Percentiles rank a stretch among this genome's conserved stretches.
phyloP scores from a whole-genome alignment of 805 yeast species.

The Komagataella populi region DNA sequence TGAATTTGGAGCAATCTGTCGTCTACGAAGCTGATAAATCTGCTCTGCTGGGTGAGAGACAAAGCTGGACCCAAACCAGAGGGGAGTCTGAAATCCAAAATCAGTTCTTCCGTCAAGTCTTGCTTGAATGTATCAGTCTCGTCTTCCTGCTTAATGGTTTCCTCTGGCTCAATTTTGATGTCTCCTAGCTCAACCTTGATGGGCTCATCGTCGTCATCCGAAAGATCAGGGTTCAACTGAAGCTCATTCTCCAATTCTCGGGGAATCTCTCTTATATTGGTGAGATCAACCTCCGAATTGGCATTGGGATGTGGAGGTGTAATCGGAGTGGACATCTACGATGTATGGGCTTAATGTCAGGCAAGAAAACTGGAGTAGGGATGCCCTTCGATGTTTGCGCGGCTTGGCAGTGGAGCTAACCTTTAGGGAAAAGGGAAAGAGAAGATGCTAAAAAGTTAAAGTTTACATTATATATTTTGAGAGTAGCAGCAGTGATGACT shows the following conservation, averaged over 20 bases:
- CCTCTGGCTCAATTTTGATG: neutral
- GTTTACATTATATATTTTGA: neutral
- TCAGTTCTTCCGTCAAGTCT: neutral
- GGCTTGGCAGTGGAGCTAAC: neutral
- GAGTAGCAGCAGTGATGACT: neutral
- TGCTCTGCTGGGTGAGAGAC: slow-evolving; percentile 36
- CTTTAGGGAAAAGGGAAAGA: neutral
- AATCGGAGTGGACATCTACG: slow-evolving; percentile 5
- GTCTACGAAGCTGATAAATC: slow-evolving; percentile 41
- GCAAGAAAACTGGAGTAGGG: neutral
- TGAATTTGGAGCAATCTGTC: slow-evolving; percentile 37
- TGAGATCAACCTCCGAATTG: slow-evolving; percentile 9
- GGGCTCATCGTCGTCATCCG: slow-evolving; percentile 6
- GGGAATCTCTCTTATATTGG: slow-evolving; percentile 6
- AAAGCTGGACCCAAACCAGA: neutral
- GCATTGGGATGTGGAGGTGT: slow-evolving; percentile 17
- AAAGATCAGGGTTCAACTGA: slow-evolving; percentile 8
- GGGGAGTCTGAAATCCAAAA: neutral
- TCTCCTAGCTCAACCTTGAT: neutral
- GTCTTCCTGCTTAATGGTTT: slow-evolving; percentile 1
- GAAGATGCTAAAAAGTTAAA: neutral
- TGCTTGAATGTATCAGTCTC: neutral
- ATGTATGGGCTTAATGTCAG: neutral
- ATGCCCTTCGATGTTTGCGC: neutral
- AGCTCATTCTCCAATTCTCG: slow-evolving; percentile 12